Base-by-base conservation (phyloP, 2,329 filamentous ascomycete genomes). In the Dothistroma septosporum region DNA sequence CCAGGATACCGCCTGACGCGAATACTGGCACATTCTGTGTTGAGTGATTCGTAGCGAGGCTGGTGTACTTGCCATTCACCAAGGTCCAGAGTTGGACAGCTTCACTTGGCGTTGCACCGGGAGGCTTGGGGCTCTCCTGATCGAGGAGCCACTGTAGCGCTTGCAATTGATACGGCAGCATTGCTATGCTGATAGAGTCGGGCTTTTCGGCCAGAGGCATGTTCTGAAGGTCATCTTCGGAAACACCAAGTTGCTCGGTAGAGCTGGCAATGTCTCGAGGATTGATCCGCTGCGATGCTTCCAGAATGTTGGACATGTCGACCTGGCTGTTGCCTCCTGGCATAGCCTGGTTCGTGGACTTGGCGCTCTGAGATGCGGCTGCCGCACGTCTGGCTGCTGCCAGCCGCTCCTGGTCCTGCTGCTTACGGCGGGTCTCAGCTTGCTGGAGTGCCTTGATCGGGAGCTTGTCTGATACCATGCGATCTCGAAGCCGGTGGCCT, bases 121-220 rank as follows among this genome's bases (percentile, higher is more conserved):
- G 90, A 12, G 89, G 77, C 37, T 81, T 73, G 0, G 91, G 90
- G 14, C 81, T 84, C 73, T 96, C 92, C 68, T 90, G 91, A 8
- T 85, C 80, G 19, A 86, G 78, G 83, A 96, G 85, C 92, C 92
- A 96, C 16, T 87, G 85, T 44, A 96, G 78, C 7, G 90, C 91
- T 79, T 93, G 79, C 53, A 85, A 83, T 70, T 96, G 92, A 74
- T 95, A 94, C 1, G 90, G 88, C 60, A 96, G 80, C 53, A 96
- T 78, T 44, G 83, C 77, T 0, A 91, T 89, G 24, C 81, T 77
- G 47, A 96, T 77, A 6, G 79, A 77, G 7, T 77, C 68, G 0
- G 92, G 92, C 66, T 91, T 89, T 4, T 83, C 74, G 2, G 87
- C 89, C 79, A 85, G 84, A 0, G 89, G 87, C 85, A 96, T 85